These are phyloP conservation scores for Alternaria atra DNA, from an alignment of 2,329 filamentous ascomycete species.

Conservation along the genomic window DNA sequence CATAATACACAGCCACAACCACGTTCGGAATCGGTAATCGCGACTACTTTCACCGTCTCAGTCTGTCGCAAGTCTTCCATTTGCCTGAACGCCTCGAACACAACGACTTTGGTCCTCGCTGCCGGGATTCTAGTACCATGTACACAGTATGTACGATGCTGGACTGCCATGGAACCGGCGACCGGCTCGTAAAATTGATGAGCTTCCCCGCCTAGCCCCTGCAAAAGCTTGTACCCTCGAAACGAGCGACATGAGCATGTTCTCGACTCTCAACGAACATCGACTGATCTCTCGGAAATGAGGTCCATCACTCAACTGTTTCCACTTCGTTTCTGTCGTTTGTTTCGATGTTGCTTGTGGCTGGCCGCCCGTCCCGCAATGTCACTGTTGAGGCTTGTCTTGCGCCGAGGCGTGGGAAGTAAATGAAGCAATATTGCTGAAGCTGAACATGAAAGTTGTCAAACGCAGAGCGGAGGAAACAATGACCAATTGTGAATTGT, in stretches of 20 bases:
- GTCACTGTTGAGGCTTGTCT: conserved; percentile 4
- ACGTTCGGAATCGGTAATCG: background rate
- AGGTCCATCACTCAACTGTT: conserved; percentile 13
- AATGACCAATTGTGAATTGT: background rate
- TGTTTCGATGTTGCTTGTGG: conserved; percentile 1
- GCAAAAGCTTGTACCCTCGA: conserved; percentile 6
- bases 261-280: conserved; percentile 18
- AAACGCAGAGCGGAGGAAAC: background rate
- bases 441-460: conserved; percentile 1
- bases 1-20: conserved; percentile 24
- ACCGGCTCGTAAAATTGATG: conserved; percentile 14
- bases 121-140: conserved; percentile 9
- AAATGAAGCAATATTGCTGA: conserved; percentile 17
- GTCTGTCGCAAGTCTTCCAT: conserved; percentile 1
- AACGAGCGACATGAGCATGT: conserved; percentile 5
- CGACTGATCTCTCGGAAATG: conserved; percentile 19
- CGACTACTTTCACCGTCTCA: conserved; percentile 8
- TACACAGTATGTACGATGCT: background rate
- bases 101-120: conserved; percentile 4
- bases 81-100: background rate
- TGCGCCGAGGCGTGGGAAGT: conserved; percentile 5
- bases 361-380: conserved; percentile 4
- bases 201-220: conserved; percentile 9
- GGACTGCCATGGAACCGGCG: background rate
- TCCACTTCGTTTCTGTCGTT: conserved; percentile 2